These are phyloP conservation scores for Willaertia magna DNA, from an alignment of 208 protist species.

Conservation along the genomic window DNA sequence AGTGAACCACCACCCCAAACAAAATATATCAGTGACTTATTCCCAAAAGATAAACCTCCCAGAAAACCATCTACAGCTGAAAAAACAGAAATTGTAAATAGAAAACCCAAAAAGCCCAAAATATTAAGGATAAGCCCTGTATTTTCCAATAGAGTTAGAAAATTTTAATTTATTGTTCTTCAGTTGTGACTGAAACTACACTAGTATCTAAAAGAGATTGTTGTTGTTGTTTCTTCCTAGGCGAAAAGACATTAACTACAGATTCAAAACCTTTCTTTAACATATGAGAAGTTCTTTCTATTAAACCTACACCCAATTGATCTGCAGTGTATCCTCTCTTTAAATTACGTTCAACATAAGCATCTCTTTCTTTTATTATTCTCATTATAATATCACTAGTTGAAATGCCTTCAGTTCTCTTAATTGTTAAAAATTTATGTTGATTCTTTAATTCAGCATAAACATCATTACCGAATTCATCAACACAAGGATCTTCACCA, in stretches of 20 bases:
- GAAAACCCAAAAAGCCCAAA: too few relatives aligned
- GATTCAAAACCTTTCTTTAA: background rate
- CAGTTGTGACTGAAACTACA: background rate
- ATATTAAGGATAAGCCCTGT: background rate
- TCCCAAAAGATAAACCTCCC: too few relatives aligned
- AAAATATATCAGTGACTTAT: too few relatives aligned
- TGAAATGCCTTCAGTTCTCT: slow-evolving; percentile 35
- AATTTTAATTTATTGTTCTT: background rate
- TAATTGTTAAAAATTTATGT: slow-evolving; percentile 25
- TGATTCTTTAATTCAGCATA: slow-evolving; percentile 26
- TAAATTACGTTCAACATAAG: slow-evolving; percentile 26
- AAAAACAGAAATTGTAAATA: too few relatives aligned
- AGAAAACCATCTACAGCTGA: too few relatives aligned
- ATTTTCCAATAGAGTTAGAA: background rate
- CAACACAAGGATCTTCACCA: slow-evolving; percentile 19
- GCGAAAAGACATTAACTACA: background rate
- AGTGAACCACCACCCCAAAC: too few relatives aligned
- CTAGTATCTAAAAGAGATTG: too few relatives aligned
- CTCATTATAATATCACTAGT: slow-evolving; percentile 29
- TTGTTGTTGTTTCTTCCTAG: too few relatives aligned
- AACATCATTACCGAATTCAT: slow-evolving; percentile 24
- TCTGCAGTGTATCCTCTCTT: slow-evolving; percentile 20
- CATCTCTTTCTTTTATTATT: slow-evolving; percentile 31
- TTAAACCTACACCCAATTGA: background rate
- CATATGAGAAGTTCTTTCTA: background rate